Evolutionary conservation across 1,139 yeast species (phyloP).

Genomic region (Candida gigantensis): DNA sequence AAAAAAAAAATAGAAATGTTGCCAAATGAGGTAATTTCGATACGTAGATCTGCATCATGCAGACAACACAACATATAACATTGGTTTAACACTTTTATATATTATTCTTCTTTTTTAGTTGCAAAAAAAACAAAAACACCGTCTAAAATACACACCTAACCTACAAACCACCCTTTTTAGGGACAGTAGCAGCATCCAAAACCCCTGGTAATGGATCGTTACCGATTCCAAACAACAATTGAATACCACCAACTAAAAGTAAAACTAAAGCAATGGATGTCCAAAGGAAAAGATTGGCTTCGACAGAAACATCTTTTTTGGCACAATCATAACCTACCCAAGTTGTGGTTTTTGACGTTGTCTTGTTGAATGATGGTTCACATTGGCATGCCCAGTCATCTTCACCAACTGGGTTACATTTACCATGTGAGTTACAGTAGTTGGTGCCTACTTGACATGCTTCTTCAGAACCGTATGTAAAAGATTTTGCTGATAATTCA

Average conservation of each 20-base stretch:
- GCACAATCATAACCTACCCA: constrained; percentile 72
- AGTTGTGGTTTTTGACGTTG: constrained; percentile 51
- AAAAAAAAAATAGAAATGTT: too few relatives aligned
- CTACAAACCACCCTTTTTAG: constrained; percentile 29
- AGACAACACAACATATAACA: too few relatives aligned
- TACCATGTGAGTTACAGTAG: constrained; percentile 66
- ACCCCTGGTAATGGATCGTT: constrained; percentile 68
- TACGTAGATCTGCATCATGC: too few relatives aligned
- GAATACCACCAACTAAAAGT: constrained; percentile 53
- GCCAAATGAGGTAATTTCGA: too few relatives aligned
- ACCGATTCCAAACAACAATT: constrained; percentile 55
- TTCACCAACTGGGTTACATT: constrained; percentile 26
- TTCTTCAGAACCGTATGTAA: constrained; percentile 42
- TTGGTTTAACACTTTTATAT: too few relatives aligned
- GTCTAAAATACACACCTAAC: neutral
- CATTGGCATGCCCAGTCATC: constrained; percentile 57
- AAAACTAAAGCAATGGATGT: constrained; percentile 50
- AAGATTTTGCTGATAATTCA: constrained; percentile 21
- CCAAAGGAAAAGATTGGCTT: constrained; percentile 71
- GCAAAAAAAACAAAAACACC: neutral
- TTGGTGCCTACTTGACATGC: constrained; percentile 55
- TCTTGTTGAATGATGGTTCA: constrained; percentile 48
- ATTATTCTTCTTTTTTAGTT: neutral
- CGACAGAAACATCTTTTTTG: constrained; percentile 63
- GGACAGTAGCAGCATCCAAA: constrained; percentile 55